Evolutionary conservation across 148 eudicot genomes (phyloP), one percentile per base, ranked within the genome.

Genomic region (Persicaria maculosa): DNA sequence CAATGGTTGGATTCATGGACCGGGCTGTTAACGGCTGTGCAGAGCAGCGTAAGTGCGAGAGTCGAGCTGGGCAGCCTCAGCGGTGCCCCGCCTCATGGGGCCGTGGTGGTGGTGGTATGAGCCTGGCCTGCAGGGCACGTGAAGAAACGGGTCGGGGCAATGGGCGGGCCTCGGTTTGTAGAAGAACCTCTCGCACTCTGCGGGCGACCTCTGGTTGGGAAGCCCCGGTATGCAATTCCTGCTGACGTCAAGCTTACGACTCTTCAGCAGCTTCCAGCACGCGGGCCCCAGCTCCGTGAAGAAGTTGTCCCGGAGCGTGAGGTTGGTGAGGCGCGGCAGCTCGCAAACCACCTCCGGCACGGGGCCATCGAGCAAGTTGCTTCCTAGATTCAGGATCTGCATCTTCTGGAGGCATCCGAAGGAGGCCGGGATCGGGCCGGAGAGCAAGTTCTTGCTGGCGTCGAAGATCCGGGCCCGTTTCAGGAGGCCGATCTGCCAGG

Each of bases 301-400:
- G 52, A 85, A 94, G 76, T 94, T 94, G 68, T 57, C 84, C 0
- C 91, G 84, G 68, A 84, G 90, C 0, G 97, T 91, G 44, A 91
- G 91, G 72, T 94, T 94, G 68, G 87, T 80, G n/a, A 94, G 74
- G 2, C 58, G 80, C 0, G 91, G 90, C 4, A 94, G 82, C 69
- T 47, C 68, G 47, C 98, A 94, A 1, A 94, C 73, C 10, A 54
- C 40, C 0, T 77, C 85, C 0, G 96, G 97, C 3, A 91, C 79
- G 2, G 55, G 75, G 0, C 97, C 98, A 0, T 96, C 88, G 61
- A 94, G 82, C 14, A 68, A 55, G 61, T 94, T 94, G 71, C 88
- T 88, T 0, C 88, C 92, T 15, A 94, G 88, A 53, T 91, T 85
- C 1, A 94, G 77, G 77, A 90, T 85, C 68, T 90, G 88, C 25